Percentiles rank a stretch among this genome's conserved stretches.
phyloP scores from a whole-genome alignment of 345 rosid species.

The Ceriops zippeliana region DNA sequence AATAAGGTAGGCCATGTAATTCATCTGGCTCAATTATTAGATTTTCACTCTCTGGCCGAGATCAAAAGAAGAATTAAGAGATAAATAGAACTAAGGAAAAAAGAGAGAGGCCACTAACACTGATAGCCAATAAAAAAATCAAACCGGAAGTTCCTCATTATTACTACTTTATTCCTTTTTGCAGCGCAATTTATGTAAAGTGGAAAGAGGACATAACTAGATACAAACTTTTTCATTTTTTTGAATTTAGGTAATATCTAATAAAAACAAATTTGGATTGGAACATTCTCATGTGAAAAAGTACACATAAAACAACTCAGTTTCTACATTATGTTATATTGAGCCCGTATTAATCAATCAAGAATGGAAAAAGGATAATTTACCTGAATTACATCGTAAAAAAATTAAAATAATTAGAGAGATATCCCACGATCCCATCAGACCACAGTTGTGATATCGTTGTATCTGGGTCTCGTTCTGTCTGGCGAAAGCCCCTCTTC shows the following conservation, averaged over 20 bases:
- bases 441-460: constrained; percentile 34
- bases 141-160: background rate
- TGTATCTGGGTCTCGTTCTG: constrained; percentile 49
- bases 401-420: background rate
- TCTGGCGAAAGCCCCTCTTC: constrained; percentile 55
- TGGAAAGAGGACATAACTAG: background rate
- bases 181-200: background rate
- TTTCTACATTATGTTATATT: constrained; percentile 22
- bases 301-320: constrained; percentile 18
- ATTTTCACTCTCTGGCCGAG: too few species aligned
- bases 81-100: too few species aligned
- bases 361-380: background rate
- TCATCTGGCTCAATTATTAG: too few species aligned
- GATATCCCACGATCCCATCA: constrained; percentile 9
- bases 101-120: too few species aligned
- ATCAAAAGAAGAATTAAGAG: too few species aligned
- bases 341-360: constrained; percentile 14
- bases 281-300: constrained; percentile 8
- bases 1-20: too few species aligned
- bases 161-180: background rate
- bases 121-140: background rate
- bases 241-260: background rate
- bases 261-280: constrained; percentile 14
- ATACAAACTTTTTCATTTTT: background rate
- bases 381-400: constrained; percentile 14